Base-by-base conservation (phyloP, 1,284 basidiomycete genomes). In the Tetrapyrgos nigripes region DNA sequence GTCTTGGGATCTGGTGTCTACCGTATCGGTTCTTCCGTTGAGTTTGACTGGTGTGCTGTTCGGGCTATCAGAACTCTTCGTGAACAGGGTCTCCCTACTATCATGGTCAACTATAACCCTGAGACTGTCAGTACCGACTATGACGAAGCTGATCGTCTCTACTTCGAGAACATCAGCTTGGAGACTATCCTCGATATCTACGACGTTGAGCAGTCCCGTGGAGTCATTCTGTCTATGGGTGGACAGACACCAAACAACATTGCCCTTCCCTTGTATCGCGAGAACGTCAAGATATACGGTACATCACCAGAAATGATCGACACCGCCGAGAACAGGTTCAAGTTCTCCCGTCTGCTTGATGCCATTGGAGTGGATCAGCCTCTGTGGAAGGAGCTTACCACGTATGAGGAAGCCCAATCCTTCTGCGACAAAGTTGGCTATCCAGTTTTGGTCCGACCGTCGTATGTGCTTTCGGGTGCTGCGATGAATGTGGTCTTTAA, bases 101-200 rank as follows among this genome's bases (percentile, higher is more conserved):
- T 98, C 78, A 99, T 98, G 97, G 93, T 99, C 79, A 99, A 98
- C 81, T 98, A 98, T 79, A 98, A 98, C 76, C 97, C 97, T 24
- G 97, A 99, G 80, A 99, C 97, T 0, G 97, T 99, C 72, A 96
- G 93, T 70, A 98, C 97, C 48, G 97, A 99, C 76, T 99, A 98
- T 76, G 97, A 99, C 77, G 97, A 99, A 74, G 97, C 97, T 27
- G 97, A 99, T 75, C 87, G 95, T 44, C 85, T 99, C 46, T 99
- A 99, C 83, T 99, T 99, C 74, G 97, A 99, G 80, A 98, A 97
- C 76, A 98, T 99, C 81, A 92, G 92, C 66, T 79, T 98, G 67
- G 97, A 99, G 81, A 93, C 94, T 0, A 95, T 99, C 62, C 83
- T 99, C 50, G 97, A 99, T 73, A 97, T 99, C 69, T 98, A 98